Evolutionary conservation across 2,329 filamentous ascomycete species (phyloP).

Genomic region (Hypoxylon sp.): DNA sequence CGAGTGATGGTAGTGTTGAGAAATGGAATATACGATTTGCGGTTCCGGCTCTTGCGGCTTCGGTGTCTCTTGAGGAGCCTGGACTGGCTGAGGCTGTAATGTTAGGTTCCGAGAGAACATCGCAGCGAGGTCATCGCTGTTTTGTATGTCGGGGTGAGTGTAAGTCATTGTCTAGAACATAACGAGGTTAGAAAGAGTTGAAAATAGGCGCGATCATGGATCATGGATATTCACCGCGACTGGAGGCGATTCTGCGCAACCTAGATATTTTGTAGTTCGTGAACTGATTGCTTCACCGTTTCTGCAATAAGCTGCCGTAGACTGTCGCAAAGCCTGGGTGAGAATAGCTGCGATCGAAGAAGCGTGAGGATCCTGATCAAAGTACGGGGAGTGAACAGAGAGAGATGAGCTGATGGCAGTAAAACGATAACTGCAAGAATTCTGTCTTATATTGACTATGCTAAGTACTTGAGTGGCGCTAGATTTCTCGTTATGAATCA

Average conservation of each 20-base stretch:
- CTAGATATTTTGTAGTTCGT: constrained; percentile 1
- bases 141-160: constrained; percentile 68
- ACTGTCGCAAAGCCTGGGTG: constrained; percentile 19
- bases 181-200: constrained; percentile 37
- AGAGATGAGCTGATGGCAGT: constrained; percentile 31
- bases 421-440: constrained; percentile 50
- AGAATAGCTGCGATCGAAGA: constrained; percentile 32
- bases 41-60: constrained; percentile 53
- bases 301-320: constrained; percentile 11
- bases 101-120: constrained; percentile 85
- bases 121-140: constrained; percentile 85
- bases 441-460: constrained; percentile 66
- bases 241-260: constrained; percentile 18
- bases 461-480: constrained; percentile 60
- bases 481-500: constrained; percentile 22
- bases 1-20: constrained; percentile 88
- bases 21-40: constrained; percentile 78
- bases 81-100: constrained; percentile 64
- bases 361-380: constrained; percentile 38
- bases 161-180: constrained; percentile 57
- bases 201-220: constrained; percentile 15
- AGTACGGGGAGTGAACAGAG: constrained; percentile 33
- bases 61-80: constrained; percentile 50
- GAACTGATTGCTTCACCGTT: constrained; percentile 44
- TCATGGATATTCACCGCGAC: constrained; percentile 32